Base-by-base conservation (phyloP, 768 basidiomycete species). In the Hirschioporus abietinus region DNA sequence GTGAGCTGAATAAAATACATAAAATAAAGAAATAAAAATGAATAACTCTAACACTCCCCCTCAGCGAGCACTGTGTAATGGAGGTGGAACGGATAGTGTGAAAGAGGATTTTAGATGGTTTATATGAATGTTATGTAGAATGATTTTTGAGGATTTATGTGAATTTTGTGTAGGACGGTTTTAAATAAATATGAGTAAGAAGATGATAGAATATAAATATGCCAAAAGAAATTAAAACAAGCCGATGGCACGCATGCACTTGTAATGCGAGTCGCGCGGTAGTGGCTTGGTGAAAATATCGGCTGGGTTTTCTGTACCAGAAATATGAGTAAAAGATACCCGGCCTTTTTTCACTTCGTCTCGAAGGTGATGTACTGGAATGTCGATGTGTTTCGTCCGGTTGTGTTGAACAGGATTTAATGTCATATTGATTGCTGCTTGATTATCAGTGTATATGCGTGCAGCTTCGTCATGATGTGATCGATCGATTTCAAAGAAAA, bases 261-360 rank as follows among this genome's bases (percentile, higher is more conserved):
- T 20, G 61, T 24, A 25, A 52, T 52, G 42, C 36, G 15, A 3
- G 20, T 52, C 42, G 20, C 42, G 42, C 1, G 68, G 52, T 1
- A 81, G 74, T 0, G 75, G 67, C 66, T 84, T 84, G 0, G 80
- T 83, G 61, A 83, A 75, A 30, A 78, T 68, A 64, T 84, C 76
- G 6, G 81, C 78, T 0, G 74, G n/a, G 65, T 80, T 82, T 24
- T 77, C 71, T 6, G 67, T 60, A 0, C 80, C 78, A 1, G 70
- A 66, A 25, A 80, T 69, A 67, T 80, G 77, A 12, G 42, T 27
- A 2, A 82, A 27, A 0, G 15, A 23, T 25, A 83, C 42, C 0
- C 73, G 67, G 1, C 71, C 64, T 8, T 69, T 62, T 5, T 74
- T 70, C 4, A 82, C 70, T 0, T 66, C 67, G 66, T 83, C 75